Evolutionary conservation across 305 asterid genomes (phyloP).

Genomic region (Fraxinus floribunda): DNA sequence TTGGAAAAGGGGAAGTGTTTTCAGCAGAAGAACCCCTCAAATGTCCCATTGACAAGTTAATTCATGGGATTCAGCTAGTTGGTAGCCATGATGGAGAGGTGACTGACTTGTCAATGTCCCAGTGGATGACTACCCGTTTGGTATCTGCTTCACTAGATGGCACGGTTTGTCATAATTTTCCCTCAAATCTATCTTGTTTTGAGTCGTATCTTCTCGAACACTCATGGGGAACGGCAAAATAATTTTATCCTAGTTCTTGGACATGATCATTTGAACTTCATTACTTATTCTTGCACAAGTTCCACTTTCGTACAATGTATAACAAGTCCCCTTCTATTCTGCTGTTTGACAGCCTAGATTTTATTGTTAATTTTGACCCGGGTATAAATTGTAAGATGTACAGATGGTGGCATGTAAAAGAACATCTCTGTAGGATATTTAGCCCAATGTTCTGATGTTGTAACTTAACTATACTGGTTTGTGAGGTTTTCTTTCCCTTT

Average conservation of each 20-base stretch:
- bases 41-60: slow-evolving; percentile 68
- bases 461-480: neutral
- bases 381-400: neutral
- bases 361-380: neutral
- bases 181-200: neutral
- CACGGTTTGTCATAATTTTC: slow-evolving; percentile 52
- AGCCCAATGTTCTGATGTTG: neutral
- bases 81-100: slow-evolving; percentile 93
- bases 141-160: slow-evolving; percentile 93
- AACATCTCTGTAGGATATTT: neutral
- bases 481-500: neutral
- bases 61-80: slow-evolving; percentile 80
- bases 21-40: slow-evolving; percentile 80
- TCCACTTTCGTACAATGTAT: neutral
- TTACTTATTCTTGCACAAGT: neutral
- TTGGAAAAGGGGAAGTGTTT: slow-evolving; percentile 68
- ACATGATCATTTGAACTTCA: neutral
- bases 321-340: neutral
- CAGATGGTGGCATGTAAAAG: neutral
- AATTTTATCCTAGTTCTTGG: neutral
- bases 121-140: slow-evolving; percentile 95
- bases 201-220: neutral
- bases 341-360: neutral
- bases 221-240: neutral
- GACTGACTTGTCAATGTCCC: slow-evolving; percentile 92